Conservation (phyloP, 2,329 filamentous ascomycete species). For the Aspergillus quadricinctus region DNA sequence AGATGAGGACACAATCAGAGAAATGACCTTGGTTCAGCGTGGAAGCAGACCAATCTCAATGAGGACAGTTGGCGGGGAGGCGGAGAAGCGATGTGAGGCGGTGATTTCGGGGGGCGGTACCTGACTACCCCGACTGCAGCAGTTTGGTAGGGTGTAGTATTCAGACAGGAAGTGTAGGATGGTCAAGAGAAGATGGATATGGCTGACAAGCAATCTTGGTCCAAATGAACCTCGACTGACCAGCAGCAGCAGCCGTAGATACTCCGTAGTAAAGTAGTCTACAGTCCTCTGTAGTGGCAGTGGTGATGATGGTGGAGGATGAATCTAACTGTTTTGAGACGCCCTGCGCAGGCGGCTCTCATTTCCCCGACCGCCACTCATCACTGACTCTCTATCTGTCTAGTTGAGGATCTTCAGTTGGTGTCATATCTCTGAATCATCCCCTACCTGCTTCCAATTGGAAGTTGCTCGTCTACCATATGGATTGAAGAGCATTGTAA, state of each 20-base stretch:
- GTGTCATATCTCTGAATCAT: too few species aligned
- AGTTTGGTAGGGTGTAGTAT: not conserved
- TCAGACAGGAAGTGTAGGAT: not conserved
- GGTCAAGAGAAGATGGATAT: not conserved
- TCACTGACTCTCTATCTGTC: not conserved
- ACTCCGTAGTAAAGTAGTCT: not conserved
- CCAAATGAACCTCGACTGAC: constrained; percentile 4
- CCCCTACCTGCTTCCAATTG: too few species aligned
- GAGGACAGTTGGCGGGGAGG: constrained; percentile 22
- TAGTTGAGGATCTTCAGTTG: too few species aligned
- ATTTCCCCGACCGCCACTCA: not conserved
- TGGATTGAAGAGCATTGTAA: not conserved
- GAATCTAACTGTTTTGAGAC: not conserved
- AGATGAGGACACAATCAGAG: not conserved
- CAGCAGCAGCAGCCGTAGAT: constrained; percentile 2
- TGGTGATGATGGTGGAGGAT: not conserved
- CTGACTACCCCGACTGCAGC: constrained; percentile 7
- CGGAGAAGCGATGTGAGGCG: constrained; percentile 7
- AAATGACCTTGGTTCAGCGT: constrained; percentile 4
- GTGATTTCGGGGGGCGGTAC: constrained; percentile 13
- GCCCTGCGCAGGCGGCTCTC: not conserved
- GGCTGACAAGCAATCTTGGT: constrained; percentile 3
- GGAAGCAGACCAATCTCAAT: constrained; percentile 4
- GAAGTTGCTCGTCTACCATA: not conserved
- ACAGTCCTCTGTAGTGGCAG: not conserved